Percentiles rank a stretch among this genome's conserved stretches.
Evolutionary conservation across 371 early-diverging fungal species (phyloP).

Genomic region (Phascolomyces articulosus): DNA sequence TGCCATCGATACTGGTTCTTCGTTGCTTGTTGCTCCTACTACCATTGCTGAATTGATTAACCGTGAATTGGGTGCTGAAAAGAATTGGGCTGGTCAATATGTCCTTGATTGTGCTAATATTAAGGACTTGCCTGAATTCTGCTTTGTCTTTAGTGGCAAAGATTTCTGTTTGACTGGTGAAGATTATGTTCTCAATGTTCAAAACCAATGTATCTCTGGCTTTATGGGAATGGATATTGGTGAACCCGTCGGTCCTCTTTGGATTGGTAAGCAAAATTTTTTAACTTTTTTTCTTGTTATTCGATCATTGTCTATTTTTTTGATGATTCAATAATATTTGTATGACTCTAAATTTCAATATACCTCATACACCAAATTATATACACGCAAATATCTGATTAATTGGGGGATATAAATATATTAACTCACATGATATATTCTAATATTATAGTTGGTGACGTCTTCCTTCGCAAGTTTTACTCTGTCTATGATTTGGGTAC

Average conservation of each 20-base stretch:
- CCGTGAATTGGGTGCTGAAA: constrained; percentile 83
- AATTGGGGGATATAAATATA: not conserved
- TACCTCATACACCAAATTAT: too few relatives aligned
- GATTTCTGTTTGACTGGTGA: constrained; percentile 44
- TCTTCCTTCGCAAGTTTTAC: constrained; percentile 91
- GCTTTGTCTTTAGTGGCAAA: constrained; percentile 74
- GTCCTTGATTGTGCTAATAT: constrained; percentile 77
- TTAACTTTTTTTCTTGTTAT: too few relatives aligned
- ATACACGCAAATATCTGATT: too few relatives aligned
- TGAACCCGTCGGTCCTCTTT: constrained; percentile 53
- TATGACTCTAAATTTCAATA: not conserved
- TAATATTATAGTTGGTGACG: constrained; percentile 76
- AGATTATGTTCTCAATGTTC: constrained; percentile 83
- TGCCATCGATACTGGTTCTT: constrained; percentile 83
- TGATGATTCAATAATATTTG: not conserved
- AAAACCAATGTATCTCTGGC: constrained; percentile 86
- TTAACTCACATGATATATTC: not conserved
- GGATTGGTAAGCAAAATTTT: constrained; percentile 17
- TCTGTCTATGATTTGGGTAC: constrained; percentile 90
- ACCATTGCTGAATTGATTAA: constrained; percentile 83
- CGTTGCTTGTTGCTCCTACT: constrained; percentile 77
- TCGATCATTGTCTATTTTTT: too few relatives aligned
- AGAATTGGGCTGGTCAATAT: constrained; percentile 87
- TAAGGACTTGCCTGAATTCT: constrained; percentile 70
- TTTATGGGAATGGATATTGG: constrained; percentile 92